A percentile compares a stretch with the other conserved stretches of the same genome.
Conservation (phyloP, 306 rosid genomes). For the Fagus crenata region DNA sequence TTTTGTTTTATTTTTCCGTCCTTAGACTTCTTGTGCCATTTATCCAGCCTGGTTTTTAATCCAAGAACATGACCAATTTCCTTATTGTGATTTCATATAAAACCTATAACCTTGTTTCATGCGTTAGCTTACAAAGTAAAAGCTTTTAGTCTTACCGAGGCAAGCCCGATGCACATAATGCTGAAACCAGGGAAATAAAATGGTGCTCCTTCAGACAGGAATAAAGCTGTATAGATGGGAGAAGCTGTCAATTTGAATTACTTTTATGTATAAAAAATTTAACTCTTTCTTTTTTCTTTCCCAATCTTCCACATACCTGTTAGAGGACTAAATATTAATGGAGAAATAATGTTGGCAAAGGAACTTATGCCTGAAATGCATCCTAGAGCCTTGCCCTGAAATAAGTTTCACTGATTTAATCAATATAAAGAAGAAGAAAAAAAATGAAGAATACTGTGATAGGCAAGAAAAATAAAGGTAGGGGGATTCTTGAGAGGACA, state of each 20-base stretch:
- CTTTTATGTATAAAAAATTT: neutral
- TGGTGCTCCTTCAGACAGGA: slow-evolving; percentile 82
- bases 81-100: neutral
- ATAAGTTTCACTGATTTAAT: neutral
- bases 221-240: slow-evolving; percentile 53
- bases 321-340: slow-evolving; percentile 74
- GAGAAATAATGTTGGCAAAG: slow-evolving; percentile 70
- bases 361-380: slow-evolving; percentile 79
- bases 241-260: slow-evolving; percentile 19
- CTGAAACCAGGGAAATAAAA: slow-evolving; percentile 88
- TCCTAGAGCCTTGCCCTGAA: slow-evolving; percentile 90
- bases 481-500: too few species aligned
- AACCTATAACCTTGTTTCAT: neutral
- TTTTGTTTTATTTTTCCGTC: too few species aligned
- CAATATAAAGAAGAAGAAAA: neutral
- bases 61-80: neutral
- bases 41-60: neutral
- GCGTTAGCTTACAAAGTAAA: neutral
- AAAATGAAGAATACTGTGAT: neutral
- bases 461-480: neutral
- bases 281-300: neutral
- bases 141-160: slow-evolving; percentile 35
- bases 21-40: neutral
- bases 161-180: slow-evolving; percentile 64
- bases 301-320: slow-evolving; percentile 48